Percentiles rank a stretch among this genome's conserved stretches.
These are phyloP conservation scores for Coemansia sp. DNA, from an alignment of 192 early-diverging fungal genomes.

Conservation along the genomic window DNA sequence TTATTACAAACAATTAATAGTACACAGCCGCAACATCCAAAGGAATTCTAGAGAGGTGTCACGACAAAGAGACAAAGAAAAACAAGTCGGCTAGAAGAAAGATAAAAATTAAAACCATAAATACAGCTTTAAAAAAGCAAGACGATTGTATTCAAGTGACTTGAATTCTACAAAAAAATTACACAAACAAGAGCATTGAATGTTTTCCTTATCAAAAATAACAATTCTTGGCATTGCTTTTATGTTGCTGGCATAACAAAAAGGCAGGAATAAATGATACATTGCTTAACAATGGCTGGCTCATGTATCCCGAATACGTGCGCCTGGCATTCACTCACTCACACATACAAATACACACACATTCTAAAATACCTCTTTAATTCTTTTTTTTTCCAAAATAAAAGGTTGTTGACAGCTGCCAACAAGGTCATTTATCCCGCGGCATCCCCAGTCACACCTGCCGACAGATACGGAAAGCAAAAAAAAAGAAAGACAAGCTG, in stretches of 20 bases:
- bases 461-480: neutral
- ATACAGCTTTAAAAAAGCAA: no score
- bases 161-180: no score
- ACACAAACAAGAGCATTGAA: no score
- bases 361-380: no score
- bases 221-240: neutral
- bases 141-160: no score
- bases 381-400: no score
- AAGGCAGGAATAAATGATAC: neutral
- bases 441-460: constrained; percentile 1
- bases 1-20: no score
- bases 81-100: no score
- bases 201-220: neutral
- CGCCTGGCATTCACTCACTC: neutral
- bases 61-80: neutral
- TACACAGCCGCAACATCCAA: neutral
- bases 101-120: no score
- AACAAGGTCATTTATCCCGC: neutral
- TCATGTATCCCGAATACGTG: neutral
- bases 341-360: neutral
- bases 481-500: neutral
- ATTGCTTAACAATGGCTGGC: neutral
- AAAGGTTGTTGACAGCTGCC: neutral
- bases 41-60: neutral
- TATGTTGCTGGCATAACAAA: neutral